phyloP scores from a whole-genome alignment of 139 green algal species.

The Penium margaritaceum region DNA sequence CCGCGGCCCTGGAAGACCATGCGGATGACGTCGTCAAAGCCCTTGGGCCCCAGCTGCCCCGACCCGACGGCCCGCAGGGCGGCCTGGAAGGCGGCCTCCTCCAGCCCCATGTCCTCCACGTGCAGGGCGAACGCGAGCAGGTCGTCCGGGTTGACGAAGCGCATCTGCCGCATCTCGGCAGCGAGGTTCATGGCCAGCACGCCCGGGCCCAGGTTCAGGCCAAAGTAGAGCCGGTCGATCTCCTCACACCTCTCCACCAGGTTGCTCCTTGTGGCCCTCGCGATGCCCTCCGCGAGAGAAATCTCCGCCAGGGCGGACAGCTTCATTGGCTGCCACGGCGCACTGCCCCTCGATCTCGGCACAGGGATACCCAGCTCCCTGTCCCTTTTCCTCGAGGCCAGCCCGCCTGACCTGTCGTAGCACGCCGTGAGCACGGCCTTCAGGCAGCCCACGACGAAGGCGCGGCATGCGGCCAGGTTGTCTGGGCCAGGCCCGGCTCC shows the following conservation, averaged over 20 bases:
- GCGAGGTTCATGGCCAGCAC: constrained; percentile 16
- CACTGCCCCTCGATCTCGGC: too few species aligned
- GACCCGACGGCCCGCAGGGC: neutral
- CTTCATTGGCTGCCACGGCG: constrained; percentile 2
- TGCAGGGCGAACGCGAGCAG: neutral
- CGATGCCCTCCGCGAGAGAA: constrained; percentile 3
- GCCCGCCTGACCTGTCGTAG: neutral
- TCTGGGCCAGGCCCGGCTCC: too few species aligned
- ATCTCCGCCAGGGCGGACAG: constrained; percentile 7
- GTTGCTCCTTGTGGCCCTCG: neutral
- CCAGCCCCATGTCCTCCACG: neutral
- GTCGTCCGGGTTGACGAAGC: neutral
- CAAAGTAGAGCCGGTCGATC: constrained; percentile 12
- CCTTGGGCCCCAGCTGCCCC: neutral
- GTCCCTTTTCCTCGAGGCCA: too few species aligned
- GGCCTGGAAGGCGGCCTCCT: constrained; percentile 2
- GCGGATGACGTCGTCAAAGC: constrained; percentile 13
- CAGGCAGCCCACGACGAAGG: too few species aligned
- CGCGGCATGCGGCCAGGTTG: too few species aligned
- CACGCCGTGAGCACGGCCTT: neutral
- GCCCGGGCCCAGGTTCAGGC: constrained; percentile 1
- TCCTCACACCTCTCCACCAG: constrained; percentile 8
- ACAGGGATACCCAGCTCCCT: too few species aligned
- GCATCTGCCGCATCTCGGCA: constrained; percentile 2
- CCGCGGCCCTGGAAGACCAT: constrained; percentile 12